Evolutionary conservation across 768 basidiomycete species (phyloP).

Genomic region (Boletellus ananas): DNA sequence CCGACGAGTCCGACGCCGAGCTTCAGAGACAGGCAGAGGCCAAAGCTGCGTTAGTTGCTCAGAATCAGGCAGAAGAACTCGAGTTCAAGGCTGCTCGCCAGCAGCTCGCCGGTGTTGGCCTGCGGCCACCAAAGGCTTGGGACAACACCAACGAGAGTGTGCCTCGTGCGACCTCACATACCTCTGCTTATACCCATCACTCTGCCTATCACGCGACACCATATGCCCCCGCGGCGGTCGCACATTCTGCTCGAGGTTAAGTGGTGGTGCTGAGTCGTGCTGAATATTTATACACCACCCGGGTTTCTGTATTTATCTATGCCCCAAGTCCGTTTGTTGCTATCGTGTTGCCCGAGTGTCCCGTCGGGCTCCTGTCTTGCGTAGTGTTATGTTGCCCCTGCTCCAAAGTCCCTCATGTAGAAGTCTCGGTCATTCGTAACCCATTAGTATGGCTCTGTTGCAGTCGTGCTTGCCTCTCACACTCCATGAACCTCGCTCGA

Average conservation of each 20-base stretch:
- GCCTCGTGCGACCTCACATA: conserved; percentile 23
- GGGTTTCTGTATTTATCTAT: conserved; percentile 23
- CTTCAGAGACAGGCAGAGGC: conserved; percentile 82
- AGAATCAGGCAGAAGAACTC: conserved; percentile 73
- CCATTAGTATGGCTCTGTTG: conserved; percentile 19
- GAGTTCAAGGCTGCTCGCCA: conserved; percentile 80
- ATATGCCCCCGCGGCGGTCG: conserved; percentile 23
- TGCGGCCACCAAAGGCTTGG: conserved; percentile 78
- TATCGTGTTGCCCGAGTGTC: conserved; percentile 14
- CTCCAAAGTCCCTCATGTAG: conserved; percentile 4
- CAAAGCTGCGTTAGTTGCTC: conserved; percentile 71
- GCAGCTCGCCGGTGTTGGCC: conserved; percentile 68
- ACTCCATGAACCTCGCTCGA: conserved; percentile 80
- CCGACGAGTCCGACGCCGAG: conserved; percentile 91
- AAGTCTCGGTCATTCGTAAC: conserved; percentile 12
- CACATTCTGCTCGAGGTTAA: conserved; percentile 30
- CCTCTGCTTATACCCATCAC: conserved; percentile 24
- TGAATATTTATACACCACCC: conserved; percentile 20
- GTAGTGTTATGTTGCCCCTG: conserved; percentile 5
- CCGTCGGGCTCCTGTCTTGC: conserved; percentile 19
- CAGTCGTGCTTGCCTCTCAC: conserved; percentile 12
- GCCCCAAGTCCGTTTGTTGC: conserved; percentile 13
- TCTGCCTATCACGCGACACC: conserved; percentile 27
- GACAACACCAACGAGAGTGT: conserved; percentile 46
- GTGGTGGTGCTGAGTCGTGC: conserved; percentile 2